These are phyloP conservation scores for Ricinus communis DNA, from an alignment of 345 rosid species.

Conservation along the genomic window DNA sequence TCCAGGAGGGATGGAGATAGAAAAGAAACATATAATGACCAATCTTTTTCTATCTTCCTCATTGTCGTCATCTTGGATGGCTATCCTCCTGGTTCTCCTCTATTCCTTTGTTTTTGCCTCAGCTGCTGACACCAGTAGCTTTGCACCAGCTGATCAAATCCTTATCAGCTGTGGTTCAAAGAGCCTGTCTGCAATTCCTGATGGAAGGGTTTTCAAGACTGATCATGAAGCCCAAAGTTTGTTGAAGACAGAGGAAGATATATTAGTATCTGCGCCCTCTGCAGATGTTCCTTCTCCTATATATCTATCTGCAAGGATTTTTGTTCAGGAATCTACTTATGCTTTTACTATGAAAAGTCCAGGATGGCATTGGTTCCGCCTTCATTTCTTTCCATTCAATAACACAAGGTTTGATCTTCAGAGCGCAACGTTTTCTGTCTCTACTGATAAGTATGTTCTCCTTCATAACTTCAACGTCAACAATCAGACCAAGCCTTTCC, in stretches of 20 bases:
- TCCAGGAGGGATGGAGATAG: conserved; percentile 64
- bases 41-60: conserved; percentile 35
- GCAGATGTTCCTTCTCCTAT: conserved; percentile 56
- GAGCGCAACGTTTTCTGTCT: conserved; percentile 52
- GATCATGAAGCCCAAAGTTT: conserved; percentile 48
- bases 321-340: conserved; percentile 52
- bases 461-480: conserved; percentile 53
- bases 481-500: conserved; percentile 34
- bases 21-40: conserved; percentile 16
- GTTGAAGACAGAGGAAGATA: conserved; percentile 47
- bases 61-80: conserved; percentile 36
- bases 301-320: conserved; percentile 58
- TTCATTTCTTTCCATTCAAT: conserved; percentile 54
- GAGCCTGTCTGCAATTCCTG: conserved; percentile 42
- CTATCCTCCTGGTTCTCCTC: conserved; percentile 49
- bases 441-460: conserved; percentile 54
- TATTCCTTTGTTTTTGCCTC: conserved; percentile 3
- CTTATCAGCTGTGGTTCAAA: conserved; percentile 65
- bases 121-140: conserved; percentile 9
- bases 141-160: conserved; percentile 50
- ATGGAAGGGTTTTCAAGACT: conserved; percentile 62
- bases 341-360: conserved; percentile 46
- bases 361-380: conserved; percentile 79
- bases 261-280: conserved; percentile 44
- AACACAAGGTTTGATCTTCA: conserved; percentile 47